Evolutionary conservation across 306 rosid genomes (phyloP).

Genomic region (Sechiopsis laciniata): DNA sequence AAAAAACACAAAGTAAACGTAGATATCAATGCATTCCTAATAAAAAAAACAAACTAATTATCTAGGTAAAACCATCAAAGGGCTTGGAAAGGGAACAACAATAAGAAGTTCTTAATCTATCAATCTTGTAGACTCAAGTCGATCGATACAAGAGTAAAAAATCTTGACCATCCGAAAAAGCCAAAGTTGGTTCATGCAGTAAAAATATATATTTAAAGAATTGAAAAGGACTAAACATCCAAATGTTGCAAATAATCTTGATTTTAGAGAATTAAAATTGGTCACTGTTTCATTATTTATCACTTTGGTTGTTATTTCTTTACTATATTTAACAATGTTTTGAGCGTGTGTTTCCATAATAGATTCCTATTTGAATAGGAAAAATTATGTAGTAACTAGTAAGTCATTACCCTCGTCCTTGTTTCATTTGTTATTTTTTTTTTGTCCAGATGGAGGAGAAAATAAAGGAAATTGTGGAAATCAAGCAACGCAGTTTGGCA

Average conservation of each 20-base stretch:
- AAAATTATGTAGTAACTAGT: background rate
- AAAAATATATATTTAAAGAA: background rate
- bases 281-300: background rate
- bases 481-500: constrained; percentile 91
- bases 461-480: constrained; percentile 92
- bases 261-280: background rate
- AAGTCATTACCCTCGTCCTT: constrained; percentile 14
- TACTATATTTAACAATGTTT: background rate
- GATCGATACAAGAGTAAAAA: no score
- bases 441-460: constrained; percentile 83
- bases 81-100: no score
- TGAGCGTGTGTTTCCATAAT: background rate
- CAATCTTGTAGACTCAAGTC: no score
- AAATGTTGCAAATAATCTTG: background rate
- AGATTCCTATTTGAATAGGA: background rate
- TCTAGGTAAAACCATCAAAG: no score
- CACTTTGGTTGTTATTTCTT: background rate
- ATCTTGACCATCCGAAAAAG: no score
- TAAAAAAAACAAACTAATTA: no score
- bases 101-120: no score
- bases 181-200: background rate
- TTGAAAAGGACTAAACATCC: background rate
- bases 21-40: no score
- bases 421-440: constrained; percentile 24
- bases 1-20: no score